Percentiles rank a stretch among this genome's conserved stretches.
These are phyloP conservation scores for Coriaria nepalensis DNA, from an alignment of 306 rosid species.

Conservation along the genomic window DNA sequence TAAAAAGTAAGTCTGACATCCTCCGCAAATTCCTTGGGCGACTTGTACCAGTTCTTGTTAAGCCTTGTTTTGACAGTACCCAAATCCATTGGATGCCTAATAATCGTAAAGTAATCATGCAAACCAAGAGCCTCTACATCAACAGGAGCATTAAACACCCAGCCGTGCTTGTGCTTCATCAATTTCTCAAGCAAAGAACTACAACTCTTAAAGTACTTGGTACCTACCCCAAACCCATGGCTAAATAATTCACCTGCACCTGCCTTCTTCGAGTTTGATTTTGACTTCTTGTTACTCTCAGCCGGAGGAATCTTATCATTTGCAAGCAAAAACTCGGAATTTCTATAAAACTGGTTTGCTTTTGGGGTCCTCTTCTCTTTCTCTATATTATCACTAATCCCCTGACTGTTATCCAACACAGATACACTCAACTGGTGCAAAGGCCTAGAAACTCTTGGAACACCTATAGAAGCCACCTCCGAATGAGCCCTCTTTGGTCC, in stretches of 20 bases:
- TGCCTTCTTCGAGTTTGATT: conserved; percentile 56
- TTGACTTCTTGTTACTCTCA: conserved; percentile 69
- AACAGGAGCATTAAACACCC: conserved; percentile 87
- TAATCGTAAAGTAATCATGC: conserved; percentile 70
- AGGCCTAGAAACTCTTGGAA: conserved; percentile 39
- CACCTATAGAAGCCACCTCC: conserved; percentile 55
- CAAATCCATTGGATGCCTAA: conserved; percentile 80
- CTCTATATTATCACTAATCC: conserved; percentile 49
- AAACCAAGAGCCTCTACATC: conserved; percentile 67
- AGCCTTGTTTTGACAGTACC: conserved; percentile 74
- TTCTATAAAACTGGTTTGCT: conserved; percentile 73
- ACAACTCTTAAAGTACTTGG: conserved; percentile 68
- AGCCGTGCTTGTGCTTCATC: conserved; percentile 87
- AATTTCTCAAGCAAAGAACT: conserved; percentile 79
- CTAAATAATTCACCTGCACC: conserved; percentile 40
- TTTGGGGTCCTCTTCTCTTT: conserved; percentile 93
- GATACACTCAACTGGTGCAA: conserved; percentile 56
- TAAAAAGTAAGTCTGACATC: conserved; percentile 84
- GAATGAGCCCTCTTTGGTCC: conserved; percentile 40
- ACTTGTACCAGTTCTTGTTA: conserved; percentile 82
- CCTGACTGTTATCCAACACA: conserved; percentile 52
- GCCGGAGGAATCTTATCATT: conserved; percentile 86
- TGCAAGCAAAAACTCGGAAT: conserved; percentile 78
- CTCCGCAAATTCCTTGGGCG: conserved; percentile 85
- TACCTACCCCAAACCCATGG: conserved; percentile 46